These are phyloP conservation scores for Solanum appendiculatum DNA, from an alignment of 257 asterid species.

Conservation along the genomic window DNA sequence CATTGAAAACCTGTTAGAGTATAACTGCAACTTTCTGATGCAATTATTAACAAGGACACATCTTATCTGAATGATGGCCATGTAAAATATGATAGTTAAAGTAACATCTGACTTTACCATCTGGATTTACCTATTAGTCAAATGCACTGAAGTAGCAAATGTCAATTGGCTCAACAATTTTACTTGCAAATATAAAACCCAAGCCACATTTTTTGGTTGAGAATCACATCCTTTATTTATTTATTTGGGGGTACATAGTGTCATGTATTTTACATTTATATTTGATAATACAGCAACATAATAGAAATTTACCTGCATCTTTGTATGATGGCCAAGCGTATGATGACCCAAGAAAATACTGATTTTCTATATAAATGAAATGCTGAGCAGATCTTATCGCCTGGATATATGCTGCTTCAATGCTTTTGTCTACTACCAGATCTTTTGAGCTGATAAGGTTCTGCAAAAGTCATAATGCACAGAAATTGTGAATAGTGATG, in stretches of 20 bases:
- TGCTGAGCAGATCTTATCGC: constrained; percentile 88
- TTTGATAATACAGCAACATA: background rate
- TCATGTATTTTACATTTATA: background rate
- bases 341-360: constrained; percentile 89
- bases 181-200: background rate
- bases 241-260: background rate
- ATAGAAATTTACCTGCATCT: constrained; percentile 55
- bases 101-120: background rate
- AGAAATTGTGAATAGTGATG: background rate
- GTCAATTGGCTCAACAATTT: background rate
- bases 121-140: background rate
- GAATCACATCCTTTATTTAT: background rate
- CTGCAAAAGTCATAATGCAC: constrained; percentile 25
- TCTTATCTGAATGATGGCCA: background rate
- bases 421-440: constrained; percentile 73
- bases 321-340: constrained; percentile 86
- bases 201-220: background rate
- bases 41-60: background rate
- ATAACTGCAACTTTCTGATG: background rate
- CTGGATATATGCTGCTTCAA: constrained; percentile 77
- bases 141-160: background rate
- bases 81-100: background rate
- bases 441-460: constrained; percentile 58
- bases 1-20: background rate
- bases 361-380: constrained; percentile 82